Percentiles rank a stretch among this genome's conserved stretches.
phyloP scores from a whole-genome alignment of 73 alveolate species.

The Paramecium tetraurelia region DNA sequence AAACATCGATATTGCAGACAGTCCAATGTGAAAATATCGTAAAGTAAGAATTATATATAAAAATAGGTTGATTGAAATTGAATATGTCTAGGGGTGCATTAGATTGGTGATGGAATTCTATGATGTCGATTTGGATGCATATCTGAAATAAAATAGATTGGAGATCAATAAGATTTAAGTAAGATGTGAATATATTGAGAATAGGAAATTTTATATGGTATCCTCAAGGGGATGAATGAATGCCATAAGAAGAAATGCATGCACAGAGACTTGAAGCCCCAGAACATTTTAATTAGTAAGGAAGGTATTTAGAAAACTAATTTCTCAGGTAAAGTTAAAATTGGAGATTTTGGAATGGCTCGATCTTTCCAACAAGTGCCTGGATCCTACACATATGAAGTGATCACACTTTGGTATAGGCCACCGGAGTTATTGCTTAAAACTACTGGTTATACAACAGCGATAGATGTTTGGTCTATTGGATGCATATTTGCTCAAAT shows the following conservation, averaged over 20 bases:
- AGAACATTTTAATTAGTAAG: not conserved
- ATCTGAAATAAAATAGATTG: not conserved
- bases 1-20: not conserved
- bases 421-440: slow-evolving; percentile 91
- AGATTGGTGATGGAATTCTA: slow-evolving; percentile 37
- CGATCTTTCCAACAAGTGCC: not conserved
- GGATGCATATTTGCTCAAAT: slow-evolving; percentile 93
- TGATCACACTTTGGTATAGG: slow-evolving; percentile 89
- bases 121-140: not conserved
- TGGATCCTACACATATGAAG: slow-evolving; percentile 62
- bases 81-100: not conserved
- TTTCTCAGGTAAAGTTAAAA: not conserved
- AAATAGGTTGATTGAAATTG: slow-evolving; percentile 7
- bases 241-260: slow-evolving; percentile 17
- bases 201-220: not conserved
- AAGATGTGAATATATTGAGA: not conserved
- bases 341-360: slow-evolving; percentile 50
- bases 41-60: not conserved
- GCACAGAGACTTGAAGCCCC: slow-evolving; percentile 46
- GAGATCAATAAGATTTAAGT: not conserved
- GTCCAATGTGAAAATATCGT: not conserved
- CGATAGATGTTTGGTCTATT: slow-evolving; percentile 92
- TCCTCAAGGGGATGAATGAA: not conserved
- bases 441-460: slow-evolving; percentile 74
- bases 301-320: not conserved